phyloP scores from a whole-genome alignment of 2,329 filamentous ascomycete species.

The Xylaria sp. region DNA sequence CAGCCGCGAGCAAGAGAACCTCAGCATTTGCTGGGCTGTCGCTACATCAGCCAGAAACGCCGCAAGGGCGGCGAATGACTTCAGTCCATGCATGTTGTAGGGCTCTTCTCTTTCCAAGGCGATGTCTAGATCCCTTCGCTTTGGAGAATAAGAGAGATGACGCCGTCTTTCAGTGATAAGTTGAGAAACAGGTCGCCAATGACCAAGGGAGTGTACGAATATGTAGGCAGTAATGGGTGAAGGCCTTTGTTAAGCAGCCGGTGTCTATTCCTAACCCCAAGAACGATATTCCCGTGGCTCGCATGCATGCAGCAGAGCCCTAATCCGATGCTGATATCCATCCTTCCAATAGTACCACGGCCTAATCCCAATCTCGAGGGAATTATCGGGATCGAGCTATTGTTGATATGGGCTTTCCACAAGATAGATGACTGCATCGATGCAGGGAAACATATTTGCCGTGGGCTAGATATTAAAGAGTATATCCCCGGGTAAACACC shows the following conservation, averaged over 20 bases:
- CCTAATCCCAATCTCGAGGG: not conserved
- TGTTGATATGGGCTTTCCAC: not conserved
- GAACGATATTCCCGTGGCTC: not conserved
- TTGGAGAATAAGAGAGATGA: not conserved
- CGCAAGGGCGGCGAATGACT: slow-evolving; percentile 36
- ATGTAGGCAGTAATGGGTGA: not conserved
- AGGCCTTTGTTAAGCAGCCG: not conserved
- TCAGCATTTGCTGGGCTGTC: slow-evolving; percentile 49
- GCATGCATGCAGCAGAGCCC: not conserved
- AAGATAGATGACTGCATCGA: not conserved
- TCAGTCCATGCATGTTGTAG: slow-evolving; percentile 7
- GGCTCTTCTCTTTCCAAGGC: not conserved
- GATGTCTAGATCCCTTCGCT: not conserved
- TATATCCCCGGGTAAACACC: slow-evolving; percentile 22
- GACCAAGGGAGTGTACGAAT: not conserved
- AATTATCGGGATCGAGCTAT: not conserved
- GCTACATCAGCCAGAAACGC: slow-evolving; percentile 36
- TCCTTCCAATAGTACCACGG: not conserved
- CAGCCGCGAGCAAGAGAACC: slow-evolving; percentile 50
- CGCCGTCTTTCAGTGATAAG: not conserved
- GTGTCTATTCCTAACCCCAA: not conserved
- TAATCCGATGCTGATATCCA: not conserved
- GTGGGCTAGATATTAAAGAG: slow-evolving; percentile 19
- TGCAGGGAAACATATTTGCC: slow-evolving; percentile 5
- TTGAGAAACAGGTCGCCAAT: not conserved